These are phyloP conservation scores for Fusarium solani-melongenae DNA, from an alignment of 2,329 filamentous ascomycete genomes.

Conservation along the genomic window DNA sequence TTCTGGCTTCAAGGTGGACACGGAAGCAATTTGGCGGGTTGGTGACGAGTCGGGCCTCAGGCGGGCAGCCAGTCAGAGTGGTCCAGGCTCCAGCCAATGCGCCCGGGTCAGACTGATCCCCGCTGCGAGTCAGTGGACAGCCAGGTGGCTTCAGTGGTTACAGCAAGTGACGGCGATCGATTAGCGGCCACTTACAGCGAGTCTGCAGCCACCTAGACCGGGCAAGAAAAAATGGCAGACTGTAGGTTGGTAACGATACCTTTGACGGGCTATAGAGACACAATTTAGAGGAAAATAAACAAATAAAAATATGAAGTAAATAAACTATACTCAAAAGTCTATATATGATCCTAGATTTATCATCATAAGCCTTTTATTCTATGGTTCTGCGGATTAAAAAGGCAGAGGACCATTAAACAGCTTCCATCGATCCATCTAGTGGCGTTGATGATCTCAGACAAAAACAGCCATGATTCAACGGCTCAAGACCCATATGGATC, in stretches of 20 bases:
- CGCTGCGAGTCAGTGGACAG: not conserved
- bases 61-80: constrained; percentile 11
- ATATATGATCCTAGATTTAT: no score
- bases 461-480: constrained; percentile 2
- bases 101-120: not conserved
- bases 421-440: not conserved
- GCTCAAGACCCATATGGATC: not conserved
- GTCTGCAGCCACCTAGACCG: no score
- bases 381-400: no score
- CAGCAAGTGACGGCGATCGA: not conserved
- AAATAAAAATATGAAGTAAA: no score
- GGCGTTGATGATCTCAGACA: not conserved
- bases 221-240: no score
- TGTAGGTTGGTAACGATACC: no score
- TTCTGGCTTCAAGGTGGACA: constrained; percentile 42
- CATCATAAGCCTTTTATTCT: no score
- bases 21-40: constrained; percentile 44
- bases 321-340: no score
- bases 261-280: no score
- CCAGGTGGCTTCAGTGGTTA: constrained; percentile 9
- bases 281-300: no score
- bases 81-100: constrained; percentile 28
- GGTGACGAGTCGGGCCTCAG: constrained; percentile 41
- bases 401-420: no score
- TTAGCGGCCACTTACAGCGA: not conserved